Percentiles rank a stretch among this genome's conserved stretches.
Conservation (phyloP, 2,329 filamentous ascomycete genomes). For the Penicillium griseofulvum region DNA sequence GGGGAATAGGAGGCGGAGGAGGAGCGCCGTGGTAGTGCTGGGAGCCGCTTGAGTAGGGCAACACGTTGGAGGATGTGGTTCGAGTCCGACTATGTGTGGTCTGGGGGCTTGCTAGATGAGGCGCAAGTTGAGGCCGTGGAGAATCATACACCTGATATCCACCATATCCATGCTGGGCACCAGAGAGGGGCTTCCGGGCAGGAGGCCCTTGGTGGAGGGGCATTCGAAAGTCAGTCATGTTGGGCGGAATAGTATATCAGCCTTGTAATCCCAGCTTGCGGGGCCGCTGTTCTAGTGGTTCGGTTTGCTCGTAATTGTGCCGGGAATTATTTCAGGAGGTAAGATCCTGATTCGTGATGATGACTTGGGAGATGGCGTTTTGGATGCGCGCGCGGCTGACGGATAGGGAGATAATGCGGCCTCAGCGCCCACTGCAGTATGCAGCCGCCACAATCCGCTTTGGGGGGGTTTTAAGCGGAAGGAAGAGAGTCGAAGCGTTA, state of each 20-base stretch:
- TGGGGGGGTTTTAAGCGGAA: background rate
- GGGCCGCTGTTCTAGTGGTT: background rate
- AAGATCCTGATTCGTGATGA: background rate
- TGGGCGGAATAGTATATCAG: conserved; percentile 28
- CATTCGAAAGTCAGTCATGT: conserved; percentile 40
- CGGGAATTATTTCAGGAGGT: background rate
- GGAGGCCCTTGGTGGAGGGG: conserved; percentile 35
- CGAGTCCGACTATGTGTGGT: conserved; percentile 38
- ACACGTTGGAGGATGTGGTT: conserved; percentile 39
- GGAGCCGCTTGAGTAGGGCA: conserved; percentile 28
- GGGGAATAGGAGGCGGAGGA: conserved; percentile 26
- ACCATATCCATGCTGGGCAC: conserved; percentile 23
- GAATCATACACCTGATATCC: conserved; percentile 29
- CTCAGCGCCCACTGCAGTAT: conserved; percentile 17
- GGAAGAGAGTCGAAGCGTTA: conserved; percentile 1
- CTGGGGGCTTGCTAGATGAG: conserved; percentile 26
- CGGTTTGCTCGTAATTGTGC: conserved; percentile 4
- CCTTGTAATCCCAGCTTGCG: conserved; percentile 23
- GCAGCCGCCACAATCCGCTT: conserved; percentile 10
- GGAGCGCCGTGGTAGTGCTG: conserved; percentile 28
- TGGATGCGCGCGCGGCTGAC: conserved; percentile 23
- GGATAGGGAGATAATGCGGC: conserved; percentile 16
- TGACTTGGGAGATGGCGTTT: conserved; percentile 5
- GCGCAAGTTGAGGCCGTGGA: conserved; percentile 24
- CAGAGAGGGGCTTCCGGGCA: conserved; percentile 30